Evolutionary conservation across 2,329 filamentous ascomycete species (phyloP), one percentile per base, ranked within the genome.

Genomic region (Myotisia sp.): DNA sequence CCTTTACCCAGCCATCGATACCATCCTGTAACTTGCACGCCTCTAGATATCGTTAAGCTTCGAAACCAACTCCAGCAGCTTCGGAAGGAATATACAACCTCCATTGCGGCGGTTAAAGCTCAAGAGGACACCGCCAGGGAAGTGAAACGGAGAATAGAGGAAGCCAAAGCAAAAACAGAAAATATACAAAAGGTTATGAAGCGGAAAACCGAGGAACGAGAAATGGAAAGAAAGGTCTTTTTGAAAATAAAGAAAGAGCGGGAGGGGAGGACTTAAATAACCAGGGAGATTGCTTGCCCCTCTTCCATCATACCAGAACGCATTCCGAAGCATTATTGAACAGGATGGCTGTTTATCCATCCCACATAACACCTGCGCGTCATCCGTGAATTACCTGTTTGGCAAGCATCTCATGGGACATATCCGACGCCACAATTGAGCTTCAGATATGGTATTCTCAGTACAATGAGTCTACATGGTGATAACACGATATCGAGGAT

Each of bases 241-340:
- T 54, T 53, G 29, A 62, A 61, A 34, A 59, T 54, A 28, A 58
- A 59, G 37, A 51, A 56, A 38, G 54, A 53, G 22, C 59, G 56
- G 38, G 47, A 46, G 32, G 33, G 38, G 26, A 43, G 39, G 19
- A 37, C 29, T 21, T 33, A 38, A 24, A 24, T 24, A 8, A 24
- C 8, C 22, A 24, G 22, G 22, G 22, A 24, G 22, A n/a, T n/a
- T n/a, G n/a, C n/a, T n/a, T n/a, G n/a, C n/a, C n/a, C n/a, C n/a
- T n/a, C n/a, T n/a, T n/a, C n/a, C n/a, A n/a, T n/a, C n/a, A n/a
- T n/a, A n/a, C n/a, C n/a, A n/a, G n/a, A n/a, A n/a, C n/a, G n/a
- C n/a, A n/a, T n/a, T n/a, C n/a, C n/a, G n/a, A n/a, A n/a, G n/a
- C n/a, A n/a, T n/a, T n/a, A n/a, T n/a, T n/a, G n/a, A n/a, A n/a